Evolutionary conservation across 495 filamentous ascomycete genomes (phyloP).

Genomic region (Amniculicola lignicola): DNA sequence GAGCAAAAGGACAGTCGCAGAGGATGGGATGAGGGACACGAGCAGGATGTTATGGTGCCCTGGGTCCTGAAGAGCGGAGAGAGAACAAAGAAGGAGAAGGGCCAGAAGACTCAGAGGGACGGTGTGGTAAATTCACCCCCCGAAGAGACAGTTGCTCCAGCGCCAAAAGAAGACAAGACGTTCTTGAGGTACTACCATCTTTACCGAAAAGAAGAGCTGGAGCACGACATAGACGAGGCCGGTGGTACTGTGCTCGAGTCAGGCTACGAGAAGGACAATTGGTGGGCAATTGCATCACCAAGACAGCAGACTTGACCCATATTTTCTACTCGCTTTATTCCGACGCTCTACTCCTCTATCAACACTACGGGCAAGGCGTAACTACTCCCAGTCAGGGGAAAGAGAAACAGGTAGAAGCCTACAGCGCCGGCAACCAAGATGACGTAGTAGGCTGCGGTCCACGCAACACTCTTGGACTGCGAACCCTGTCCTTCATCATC

Average conservation of each 20-base stretch:
- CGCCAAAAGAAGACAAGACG: slow-evolving; percentile 45
- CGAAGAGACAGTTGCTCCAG: background rate
- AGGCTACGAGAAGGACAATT: slow-evolving; percentile 97
- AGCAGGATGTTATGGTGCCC: slow-evolving; percentile 93
- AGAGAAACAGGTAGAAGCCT: slow-evolving; percentile 65
- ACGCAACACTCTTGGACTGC: slow-evolving; percentile 46
- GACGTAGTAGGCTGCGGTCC: slow-evolving; percentile 76
- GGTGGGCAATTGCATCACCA: slow-evolving; percentile 68
- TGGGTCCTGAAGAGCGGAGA: slow-evolving; percentile 67
- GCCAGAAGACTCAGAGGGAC: slow-evolving; percentile 33
- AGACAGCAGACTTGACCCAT: background rate
- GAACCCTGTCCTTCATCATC: background rate
- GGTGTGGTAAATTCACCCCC: background rate
- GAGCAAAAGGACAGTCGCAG: slow-evolving; percentile 86
- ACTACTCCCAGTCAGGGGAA: slow-evolving; percentile 65
- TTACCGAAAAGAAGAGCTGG: slow-evolving; percentile 81
- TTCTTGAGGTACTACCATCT: slow-evolving; percentile 95
- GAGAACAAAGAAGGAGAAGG: slow-evolving; percentile 15
- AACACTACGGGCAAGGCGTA: slow-evolving; percentile 46
- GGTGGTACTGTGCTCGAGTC: slow-evolving; percentile 73
- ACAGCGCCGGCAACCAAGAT: slow-evolving; percentile 68
- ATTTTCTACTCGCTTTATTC: background rate
- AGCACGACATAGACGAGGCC: slow-evolving; percentile 70
- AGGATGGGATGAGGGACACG: slow-evolving; percentile 83
- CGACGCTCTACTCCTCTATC: slow-evolving; percentile 17